Evolutionary conservation across 352 stramenopile species (phyloP).

Genomic region (Globisporangium heterothallicum): DNA sequence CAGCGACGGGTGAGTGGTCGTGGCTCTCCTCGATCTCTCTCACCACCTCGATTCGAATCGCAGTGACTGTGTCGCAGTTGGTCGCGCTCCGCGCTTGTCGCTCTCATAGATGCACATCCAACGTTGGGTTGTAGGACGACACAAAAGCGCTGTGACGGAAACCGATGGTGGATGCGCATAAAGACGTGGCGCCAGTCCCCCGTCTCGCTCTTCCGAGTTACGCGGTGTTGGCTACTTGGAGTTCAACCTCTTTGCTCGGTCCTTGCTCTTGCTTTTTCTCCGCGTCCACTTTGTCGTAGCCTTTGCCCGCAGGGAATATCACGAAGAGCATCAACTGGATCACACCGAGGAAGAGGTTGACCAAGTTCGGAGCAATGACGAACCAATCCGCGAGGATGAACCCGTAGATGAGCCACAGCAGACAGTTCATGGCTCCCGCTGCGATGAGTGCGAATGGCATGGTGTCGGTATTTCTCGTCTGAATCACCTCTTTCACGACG

Average conservation of each 20-base stretch:
- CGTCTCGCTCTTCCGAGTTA: too few species aligned
- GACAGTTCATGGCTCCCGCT: conserved; percentile 37
- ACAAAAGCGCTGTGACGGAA: too few species aligned
- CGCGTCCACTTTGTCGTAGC: conserved; percentile 27
- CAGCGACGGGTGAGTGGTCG: too few species aligned
- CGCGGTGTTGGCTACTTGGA: too few species aligned
- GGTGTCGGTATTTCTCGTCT: conserved; percentile 30
- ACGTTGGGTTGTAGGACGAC: too few species aligned
- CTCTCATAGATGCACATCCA: too few species aligned
- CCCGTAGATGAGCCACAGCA: conserved; percentile 51
- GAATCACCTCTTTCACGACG: conserved; percentile 40
- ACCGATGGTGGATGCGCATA: too few species aligned
- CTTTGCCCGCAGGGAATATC: conserved; percentile 16
- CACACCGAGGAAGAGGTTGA: conserved; percentile 51
- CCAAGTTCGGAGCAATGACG: conserved; percentile 51
- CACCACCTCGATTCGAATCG: too few species aligned
- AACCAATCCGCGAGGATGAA: conserved; percentile 45
- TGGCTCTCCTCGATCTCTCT: too few species aligned
- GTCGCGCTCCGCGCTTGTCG: too few species aligned
- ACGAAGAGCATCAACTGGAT: conserved; percentile 52
- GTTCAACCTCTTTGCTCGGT: conserved; percentile 4
- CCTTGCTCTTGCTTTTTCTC: conserved; percentile 5
- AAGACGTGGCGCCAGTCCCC: too few species aligned
- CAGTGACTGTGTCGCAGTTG: too few species aligned
- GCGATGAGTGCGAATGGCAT: conserved; percentile 49